A percentile compares a stretch with the other conserved stretches of the same genome.
Conservation (phyloP, 495 filamentous ascomycete species). For the Thermothielavioides terrestris region DNA sequence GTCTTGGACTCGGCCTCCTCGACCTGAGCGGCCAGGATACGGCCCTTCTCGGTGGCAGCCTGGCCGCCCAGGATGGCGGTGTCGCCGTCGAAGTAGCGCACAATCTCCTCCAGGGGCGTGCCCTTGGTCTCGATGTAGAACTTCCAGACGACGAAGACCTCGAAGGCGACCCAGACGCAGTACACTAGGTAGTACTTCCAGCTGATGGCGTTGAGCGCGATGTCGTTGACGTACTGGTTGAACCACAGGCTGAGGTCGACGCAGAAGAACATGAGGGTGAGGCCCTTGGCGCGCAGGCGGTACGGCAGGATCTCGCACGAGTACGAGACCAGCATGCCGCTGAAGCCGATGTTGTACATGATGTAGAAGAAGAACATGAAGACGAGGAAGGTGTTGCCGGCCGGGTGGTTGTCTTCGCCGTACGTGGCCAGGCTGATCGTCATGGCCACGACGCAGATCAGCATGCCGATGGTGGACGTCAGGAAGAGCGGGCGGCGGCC, state of each 20-base stretch:
- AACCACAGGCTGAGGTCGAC: slow-evolving; percentile 42
- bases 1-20: too few species aligned
- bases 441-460: too few species aligned
- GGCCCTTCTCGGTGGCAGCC: too few species aligned
- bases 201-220: slow-evolving; percentile 46
- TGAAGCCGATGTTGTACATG: slow-evolving; percentile 61
- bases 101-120: slow-evolving; percentile 41
- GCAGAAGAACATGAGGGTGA: slow-evolving; percentile 51
- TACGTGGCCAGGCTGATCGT: too few species aligned
- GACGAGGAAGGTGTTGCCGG: too few species aligned
- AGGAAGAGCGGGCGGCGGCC: slow-evolving; percentile 46
- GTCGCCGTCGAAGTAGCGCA: slow-evolving; percentile 36
- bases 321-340: slow-evolving; percentile 50
- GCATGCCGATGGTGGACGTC: slow-evolving; percentile 39
- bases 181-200: slow-evolving; percentile 60
- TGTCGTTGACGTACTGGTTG: slow-evolving; percentile 56
- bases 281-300: slow-evolving; percentile 47
- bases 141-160: not conserved
- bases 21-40: too few species aligned
- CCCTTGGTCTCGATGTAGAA: slow-evolving; percentile 55
- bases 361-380: too few species aligned
- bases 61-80: too few species aligned
- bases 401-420: too few species aligned
- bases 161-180: slow-evolving; percentile 19
- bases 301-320: slow-evolving; percentile 55